Conservation (phyloP, 1,284 basidiomycete species). For the Cronartium quercuum region DNA sequence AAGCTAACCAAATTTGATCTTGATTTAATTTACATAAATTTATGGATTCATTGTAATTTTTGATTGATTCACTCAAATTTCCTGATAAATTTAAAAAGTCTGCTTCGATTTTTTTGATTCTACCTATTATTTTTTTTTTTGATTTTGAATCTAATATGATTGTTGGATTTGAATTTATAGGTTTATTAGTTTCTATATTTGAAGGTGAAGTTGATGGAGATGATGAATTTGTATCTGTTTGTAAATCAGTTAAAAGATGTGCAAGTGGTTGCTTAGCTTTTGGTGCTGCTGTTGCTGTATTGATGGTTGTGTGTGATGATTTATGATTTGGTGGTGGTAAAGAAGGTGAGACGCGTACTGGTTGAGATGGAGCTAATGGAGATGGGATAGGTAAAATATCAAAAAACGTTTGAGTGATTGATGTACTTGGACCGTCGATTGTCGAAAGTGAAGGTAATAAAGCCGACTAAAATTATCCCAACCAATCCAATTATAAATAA, state of each 20-base stretch:
- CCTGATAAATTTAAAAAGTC: conserved; percentile 21
- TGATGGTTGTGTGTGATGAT: neutral
- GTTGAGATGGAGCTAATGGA: conserved; percentile 1
- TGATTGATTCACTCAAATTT: conserved; percentile 6
- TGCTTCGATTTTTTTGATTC: conserved; percentile 26
- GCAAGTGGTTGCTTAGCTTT: conserved; percentile 25
- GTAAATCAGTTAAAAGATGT: neutral
- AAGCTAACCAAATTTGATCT: conserved; percentile 31
- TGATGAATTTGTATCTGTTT: neutral
- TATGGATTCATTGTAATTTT: conserved; percentile 18
- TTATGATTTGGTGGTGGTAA: neutral
- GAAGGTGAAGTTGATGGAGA: neutral
- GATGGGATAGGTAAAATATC: conserved; percentile 33
- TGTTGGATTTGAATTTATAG: neutral
- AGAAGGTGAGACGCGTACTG: too few relatives aligned
- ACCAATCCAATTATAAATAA: conserved; percentile 8
- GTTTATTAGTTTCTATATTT: neutral
- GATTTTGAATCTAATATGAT: conserved; percentile 8
- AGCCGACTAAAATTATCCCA: conserved; percentile 2
- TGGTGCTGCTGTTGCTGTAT: neutral
- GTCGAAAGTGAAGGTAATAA: conserved; percentile 21
- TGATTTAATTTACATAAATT: neutral
- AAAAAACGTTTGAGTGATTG: conserved; percentile 13
- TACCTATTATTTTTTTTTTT: conserved; percentile 18
- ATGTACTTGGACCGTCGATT: conserved; percentile 24